Evolutionary conservation across 805 yeast species (phyloP), one percentile per base, ranked within the genome.

Genomic region (Blastobotrys mokoenaii): DNA sequence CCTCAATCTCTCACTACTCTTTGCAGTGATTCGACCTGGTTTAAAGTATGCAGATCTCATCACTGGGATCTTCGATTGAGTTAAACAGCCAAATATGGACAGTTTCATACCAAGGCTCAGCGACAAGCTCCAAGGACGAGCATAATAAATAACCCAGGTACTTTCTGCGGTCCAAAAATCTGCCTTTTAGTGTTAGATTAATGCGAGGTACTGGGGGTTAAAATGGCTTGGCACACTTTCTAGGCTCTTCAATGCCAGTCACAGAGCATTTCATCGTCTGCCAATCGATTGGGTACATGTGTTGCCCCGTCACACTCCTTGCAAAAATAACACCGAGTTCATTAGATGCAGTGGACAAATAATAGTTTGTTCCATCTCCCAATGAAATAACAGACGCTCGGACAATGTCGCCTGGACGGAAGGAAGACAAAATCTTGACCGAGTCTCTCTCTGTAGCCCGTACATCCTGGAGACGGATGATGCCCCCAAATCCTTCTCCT

Each of bases 291-390:
- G 98, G 94, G 55, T 80, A 82, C 86, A 93, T 78, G 45, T 79
- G 65, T 32, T 77, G 79, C 1, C 96, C 96, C 2, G 79, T 79
- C 14, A 80, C 82, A 16, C 63, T 74, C 49, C 74, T 78, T 3
- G 97, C 97, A 62, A 89, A 84, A 1, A 93, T 81, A 3, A 93
- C 98, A 2, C 99, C 99, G 34, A 90, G 68, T 57, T 90, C 96
- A 62, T 90, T 87, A 51, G 82, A 71, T 2, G 96, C 94, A 0
- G 98, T 93, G 5, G 87, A 76, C 51, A 93, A 68, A 62, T 89
- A 93, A 60, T 89, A 93, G 61, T 86, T 85, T 15, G 83, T 73
- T 7, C 97, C 97, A 64, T 93, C 98, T 45, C 99, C 99, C 30
- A 93, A 67, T 0, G 96, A 85, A 25, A 79, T 57, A 7, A 89